Base-by-base conservation (phyloP, 2,329 filamentous ascomycete genomes). In the Metarhizium rileyi region DNA sequence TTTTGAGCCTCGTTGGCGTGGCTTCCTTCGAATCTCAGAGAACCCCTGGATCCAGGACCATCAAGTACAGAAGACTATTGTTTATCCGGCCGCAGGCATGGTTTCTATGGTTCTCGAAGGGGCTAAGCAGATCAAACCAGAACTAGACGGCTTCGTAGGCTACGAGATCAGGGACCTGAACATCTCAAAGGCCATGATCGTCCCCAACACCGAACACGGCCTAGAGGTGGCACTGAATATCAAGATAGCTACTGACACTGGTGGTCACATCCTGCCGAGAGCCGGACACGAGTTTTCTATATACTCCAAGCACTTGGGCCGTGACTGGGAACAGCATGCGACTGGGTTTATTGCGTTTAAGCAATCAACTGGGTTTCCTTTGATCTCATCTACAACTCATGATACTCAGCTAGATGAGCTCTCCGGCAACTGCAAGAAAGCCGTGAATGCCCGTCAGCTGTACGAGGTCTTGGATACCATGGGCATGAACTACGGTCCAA, bases 11-110 rank as follows among this genome's bases (percentile, higher is more conserved):
- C 64, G 68, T 5, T 78, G 74, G 74, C 67, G 73, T 12, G 71
- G 72, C 2, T 75, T 74, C 52, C 64, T 77, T 33, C 70, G 73
- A 9, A 50, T 73, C 6, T 63, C 65, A 0, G 74, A 78, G 56
- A 72, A 73, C 44, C 72, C 74, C 1, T 79, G 76, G 76, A 64
- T 78, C 8, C 61, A 66, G 46, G 72, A 78, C 49, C 76, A 79
- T 50, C 67, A 72, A 22, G 67, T 79, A 7, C 72, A 76, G 50
- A 72, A 71, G 53, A 70, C 70, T 1, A 69, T 71, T 28, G 61
- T 78, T 16, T 78, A 75, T 46, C 76, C 76, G 2, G 74, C 71
- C 3, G 67, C 75, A 1, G 75, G 74, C 1, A 73, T 76, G 65
- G 57, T 73, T 1, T 59, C 66, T 16, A 77, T 77, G 74, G 72